phyloP scores from a whole-genome alignment of 2,329 filamentous ascomycete species.

The Talaromyces pinophilus region DNA sequence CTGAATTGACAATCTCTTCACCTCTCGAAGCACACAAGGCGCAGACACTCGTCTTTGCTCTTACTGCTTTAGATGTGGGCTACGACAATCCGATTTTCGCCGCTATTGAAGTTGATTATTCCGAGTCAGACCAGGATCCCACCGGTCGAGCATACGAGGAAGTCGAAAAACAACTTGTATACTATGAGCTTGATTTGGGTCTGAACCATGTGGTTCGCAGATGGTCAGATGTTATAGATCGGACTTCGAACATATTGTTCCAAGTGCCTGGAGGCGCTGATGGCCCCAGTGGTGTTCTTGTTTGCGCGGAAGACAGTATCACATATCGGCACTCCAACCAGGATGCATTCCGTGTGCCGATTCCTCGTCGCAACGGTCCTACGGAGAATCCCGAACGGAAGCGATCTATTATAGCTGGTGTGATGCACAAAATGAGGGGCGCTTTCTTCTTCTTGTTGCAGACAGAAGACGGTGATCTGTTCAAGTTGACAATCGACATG shows the following conservation, averaged over 20 bases:
- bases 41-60: constrained; percentile 82
- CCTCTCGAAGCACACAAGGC: constrained; percentile 94
- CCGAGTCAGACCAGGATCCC: constrained; percentile 85
- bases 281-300: constrained; percentile 90
- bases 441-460: constrained; percentile 98
- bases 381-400: constrained; percentile 93
- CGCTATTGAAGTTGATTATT: constrained; percentile 89
- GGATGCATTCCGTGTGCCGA: constrained; percentile 81
- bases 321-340: constrained; percentile 98
- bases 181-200: constrained; percentile 95
- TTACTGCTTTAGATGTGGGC: constrained; percentile 88
- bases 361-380: constrained; percentile 81
- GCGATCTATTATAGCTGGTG: constrained; percentile 80
- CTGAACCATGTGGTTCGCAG: constrained; percentile 92
- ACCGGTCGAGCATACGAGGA: constrained; percentile 79
- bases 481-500: constrained; percentile 95
- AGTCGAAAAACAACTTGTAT: constrained; percentile 86
- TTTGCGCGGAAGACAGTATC: constrained; percentile 91
- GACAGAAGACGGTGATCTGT: constrained; percentile 95
- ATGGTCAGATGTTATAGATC: constrained; percentile 92
- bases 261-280: constrained; percentile 93
- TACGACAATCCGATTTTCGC: constrained; percentile 98
- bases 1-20: constrained; percentile 93
- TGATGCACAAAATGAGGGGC: constrained; percentile 96
- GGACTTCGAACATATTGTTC: constrained; percentile 85